Evolutionary conservation across 1,139 yeast genomes (phyloP).

Genomic region (Pichia cactophila): DNA sequence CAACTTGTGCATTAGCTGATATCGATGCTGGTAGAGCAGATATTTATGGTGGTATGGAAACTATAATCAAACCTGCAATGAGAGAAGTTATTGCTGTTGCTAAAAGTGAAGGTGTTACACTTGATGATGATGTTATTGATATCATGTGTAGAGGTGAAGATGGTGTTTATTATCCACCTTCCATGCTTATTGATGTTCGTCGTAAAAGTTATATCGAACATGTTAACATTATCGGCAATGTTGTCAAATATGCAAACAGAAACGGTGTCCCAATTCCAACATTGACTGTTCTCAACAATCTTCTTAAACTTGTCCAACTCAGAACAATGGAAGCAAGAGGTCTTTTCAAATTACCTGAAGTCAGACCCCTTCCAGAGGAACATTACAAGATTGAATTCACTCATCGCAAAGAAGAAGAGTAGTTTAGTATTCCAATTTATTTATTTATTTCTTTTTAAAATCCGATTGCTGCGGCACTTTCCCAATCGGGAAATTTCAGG

Average conservation of each 20-base stretch:
- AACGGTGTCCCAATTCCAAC: slow-evolving; percentile 51
- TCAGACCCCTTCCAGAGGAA: slow-evolving; percentile 28
- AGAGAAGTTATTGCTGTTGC: slow-evolving; percentile 55
- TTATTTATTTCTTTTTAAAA: neutral
- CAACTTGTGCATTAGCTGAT: slow-evolving; percentile 49
- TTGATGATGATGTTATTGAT: slow-evolving; percentile 10
- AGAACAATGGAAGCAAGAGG: slow-evolving; percentile 48
- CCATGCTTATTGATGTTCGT: slow-evolving; percentile 49
- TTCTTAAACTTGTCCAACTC: slow-evolving; percentile 53
- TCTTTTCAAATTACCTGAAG: slow-evolving; percentile 34
- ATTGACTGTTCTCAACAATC: slow-evolving; percentile 46
- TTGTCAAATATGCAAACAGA: slow-evolving; percentile 48
- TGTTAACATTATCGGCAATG: slow-evolving; percentile 66
- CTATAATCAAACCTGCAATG: slow-evolving; percentile 54
- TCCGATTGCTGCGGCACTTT: neutral
- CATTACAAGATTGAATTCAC: slow-evolving; percentile 13
- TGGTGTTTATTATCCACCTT: slow-evolving; percentile 16
- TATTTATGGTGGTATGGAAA: slow-evolving; percentile 43
- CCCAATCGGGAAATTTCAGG: neutral
- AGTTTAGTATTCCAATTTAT: neutral
- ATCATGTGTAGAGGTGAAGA: slow-evolving; percentile 12
- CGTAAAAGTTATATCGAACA: slow-evolving; percentile 63
- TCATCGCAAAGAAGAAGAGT: neutral
- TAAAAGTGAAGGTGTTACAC: slow-evolving; percentile 46
- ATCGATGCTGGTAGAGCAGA: slow-evolving; percentile 54